A percentile compares a stretch with the other conserved stretches of the same genome.
Conservation (phyloP, 768 basidiomycete species). For the Suillus bovinus region DNA sequence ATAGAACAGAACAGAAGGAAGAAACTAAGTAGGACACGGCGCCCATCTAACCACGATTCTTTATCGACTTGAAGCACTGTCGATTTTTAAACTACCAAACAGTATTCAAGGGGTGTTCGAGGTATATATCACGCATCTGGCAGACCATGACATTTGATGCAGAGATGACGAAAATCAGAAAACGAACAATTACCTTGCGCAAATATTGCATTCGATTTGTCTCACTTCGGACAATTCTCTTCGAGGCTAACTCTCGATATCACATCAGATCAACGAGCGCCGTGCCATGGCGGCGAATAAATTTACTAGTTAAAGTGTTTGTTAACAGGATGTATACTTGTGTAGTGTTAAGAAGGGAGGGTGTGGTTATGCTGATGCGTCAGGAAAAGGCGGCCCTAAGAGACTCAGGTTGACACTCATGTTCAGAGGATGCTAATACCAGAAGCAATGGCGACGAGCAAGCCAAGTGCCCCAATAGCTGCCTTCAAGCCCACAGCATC, state of each 20-base stretch:
- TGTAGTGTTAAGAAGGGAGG: not conserved
- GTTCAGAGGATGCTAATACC: conserved; percentile 16
- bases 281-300: not conserved
- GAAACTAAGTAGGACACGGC: too few relatives aligned
- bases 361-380: not conserved
- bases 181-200: not conserved
- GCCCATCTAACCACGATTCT: not conserved
- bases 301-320: not conserved
- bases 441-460: conserved; percentile 15
- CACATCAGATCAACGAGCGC: not conserved
- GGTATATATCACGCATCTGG: not conserved
- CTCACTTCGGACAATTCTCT: not conserved
- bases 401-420: not conserved
- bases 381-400: not conserved
- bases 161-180: not conserved
- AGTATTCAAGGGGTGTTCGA: not conserved
- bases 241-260: not conserved
- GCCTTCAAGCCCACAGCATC: conserved; percentile 12
- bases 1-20: too few relatives aligned
- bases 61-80: not conserved
- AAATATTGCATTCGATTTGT: not conserved
- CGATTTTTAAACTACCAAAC: not conserved
- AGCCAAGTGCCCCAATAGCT: conserved; percentile 2
- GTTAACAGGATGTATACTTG: too few relatives aligned
- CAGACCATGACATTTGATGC: not conserved